Evolutionary conservation across 2,329 filamentous ascomycete species (phyloP).

Genomic region (Metarhizium robertsii): DNA sequence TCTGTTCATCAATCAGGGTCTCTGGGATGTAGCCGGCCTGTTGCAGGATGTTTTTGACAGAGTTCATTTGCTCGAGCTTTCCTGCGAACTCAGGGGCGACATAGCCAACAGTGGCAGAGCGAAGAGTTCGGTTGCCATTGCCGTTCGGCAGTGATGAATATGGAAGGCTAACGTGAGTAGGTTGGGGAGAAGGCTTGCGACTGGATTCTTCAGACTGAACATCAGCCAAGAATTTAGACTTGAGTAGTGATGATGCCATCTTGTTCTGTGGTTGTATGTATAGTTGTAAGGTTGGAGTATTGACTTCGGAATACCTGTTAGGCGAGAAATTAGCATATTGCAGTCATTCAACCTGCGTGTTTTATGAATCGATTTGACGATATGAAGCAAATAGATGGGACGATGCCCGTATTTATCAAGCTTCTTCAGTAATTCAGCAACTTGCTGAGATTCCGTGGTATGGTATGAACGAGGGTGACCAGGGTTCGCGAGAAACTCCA

Average conservation of each 20-base stretch:
- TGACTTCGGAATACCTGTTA: neutral
- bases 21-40: constrained; percentile 79
- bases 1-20: constrained; percentile 74
- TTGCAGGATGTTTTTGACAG: constrained; percentile 72
- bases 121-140: constrained; percentile 64
- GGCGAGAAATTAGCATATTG: neutral
- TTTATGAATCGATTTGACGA: neutral
- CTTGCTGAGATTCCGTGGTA: neutral
- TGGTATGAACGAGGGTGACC: neutral
- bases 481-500: neutral
- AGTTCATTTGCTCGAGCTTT: constrained; percentile 82
- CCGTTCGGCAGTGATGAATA: constrained; percentile 39
- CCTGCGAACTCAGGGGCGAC: constrained; percentile 90
- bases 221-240: constrained; percentile 32
- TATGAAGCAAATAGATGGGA: neutral
- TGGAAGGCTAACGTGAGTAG: constrained; percentile 72
- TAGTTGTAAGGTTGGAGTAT: neutral
- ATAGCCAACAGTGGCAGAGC: constrained; percentile 88
- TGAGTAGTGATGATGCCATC: constrained; percentile 20
- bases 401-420: neutral
- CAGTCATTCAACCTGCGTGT: neutral
- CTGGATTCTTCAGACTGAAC: constrained; percentile 31
- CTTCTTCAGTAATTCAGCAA: neutral
- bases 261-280: constrained; percentile 11
- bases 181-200: constrained; percentile 76